Evolutionary conservation across 192 early-diverging fungal species (phyloP), one percentile per base, ranked within the genome.

Genomic region (Entophlyctis luteolus): DNA sequence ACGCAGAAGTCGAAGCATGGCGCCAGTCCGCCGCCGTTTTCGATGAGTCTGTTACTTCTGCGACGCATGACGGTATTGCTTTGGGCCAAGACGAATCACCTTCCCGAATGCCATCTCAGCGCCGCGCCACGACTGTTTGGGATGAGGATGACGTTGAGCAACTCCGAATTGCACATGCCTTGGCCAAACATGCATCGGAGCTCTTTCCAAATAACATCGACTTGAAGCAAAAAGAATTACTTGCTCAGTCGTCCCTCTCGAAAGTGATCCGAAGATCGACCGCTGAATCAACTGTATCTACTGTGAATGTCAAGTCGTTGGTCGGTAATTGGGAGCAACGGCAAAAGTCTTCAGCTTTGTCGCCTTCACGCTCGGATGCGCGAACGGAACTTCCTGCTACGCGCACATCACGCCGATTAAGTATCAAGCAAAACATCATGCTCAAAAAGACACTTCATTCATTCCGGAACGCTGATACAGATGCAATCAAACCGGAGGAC

Each of bases 61-160:
- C n/a, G n/a, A n/a, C n/a, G n/a, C n/a, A n/a, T n/a, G n/a, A n/a
- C n/a, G n/a, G n/a, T n/a, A n/a, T n/a, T n/a, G n/a, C n/a, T n/a
- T n/a, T n/a, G n/a, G n/a, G n/a, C n/a, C n/a, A n/a, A n/a, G n/a
- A n/a, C n/a, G n/a, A n/a, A n/a, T n/a, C n/a, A n/a, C n/a, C n/a
- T n/a, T n/a, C n/a, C n/a, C n/a, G n/a, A n/a, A n/a, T n/a, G n/a
- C n/a, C n/a, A n/a, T n/a, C n/a, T n/a, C n/a, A n/a, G n/a, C n/a
- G n/a, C n/a, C n/a, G n/a, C n/a, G n/a, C n/a, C n/a, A n/a, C 39
- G 39, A 66, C 62, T 10, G 36, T 66, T 6, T 54, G 52, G 63
- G 52, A 66, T 32, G 48, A 66, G 31, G 52, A 55, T 36, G 63
- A 55, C 32, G 10, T 54, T 18, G 63, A 63, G 47, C n/a, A 18